Conservation (phyloP, 768 basidiomycete species). For the Boletellus ananas region DNA sequence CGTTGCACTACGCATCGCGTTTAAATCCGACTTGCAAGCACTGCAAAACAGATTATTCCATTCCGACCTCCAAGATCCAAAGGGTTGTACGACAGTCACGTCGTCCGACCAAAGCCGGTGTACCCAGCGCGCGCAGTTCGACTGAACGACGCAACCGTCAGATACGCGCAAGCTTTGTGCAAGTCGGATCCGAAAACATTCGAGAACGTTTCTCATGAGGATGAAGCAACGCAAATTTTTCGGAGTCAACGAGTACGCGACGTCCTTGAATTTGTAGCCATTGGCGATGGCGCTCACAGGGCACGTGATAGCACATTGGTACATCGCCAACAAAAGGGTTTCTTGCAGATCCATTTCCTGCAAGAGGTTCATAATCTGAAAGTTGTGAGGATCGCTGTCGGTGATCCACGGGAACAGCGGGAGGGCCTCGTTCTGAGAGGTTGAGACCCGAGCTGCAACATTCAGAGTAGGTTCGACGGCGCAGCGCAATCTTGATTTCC, state of each 20-base stretch:
- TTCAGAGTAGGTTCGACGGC: background rate
- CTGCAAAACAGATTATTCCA: conserved; percentile 8
- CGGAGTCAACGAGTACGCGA: background rate
- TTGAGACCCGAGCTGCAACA: background rate
- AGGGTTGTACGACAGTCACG: background rate
- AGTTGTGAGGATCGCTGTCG: conserved; percentile 9
- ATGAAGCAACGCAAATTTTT: conserved; percentile 7
- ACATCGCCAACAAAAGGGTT: conserved; percentile 8
- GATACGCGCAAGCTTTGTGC: background rate
- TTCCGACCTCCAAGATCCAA: background rate
- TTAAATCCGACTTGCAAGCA: background rate
- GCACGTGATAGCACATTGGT: background rate
- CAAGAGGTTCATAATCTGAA: conserved; percentile 17
- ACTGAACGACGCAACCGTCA: background rate
- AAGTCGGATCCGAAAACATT: background rate
- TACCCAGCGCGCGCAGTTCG: background rate
- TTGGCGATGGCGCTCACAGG: background rate
- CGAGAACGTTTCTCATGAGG: conserved; percentile 2
- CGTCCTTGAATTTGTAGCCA: conserved; percentile 1
- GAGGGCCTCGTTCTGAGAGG: background rate
- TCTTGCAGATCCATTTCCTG: background rate
- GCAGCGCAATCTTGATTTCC: background rate
- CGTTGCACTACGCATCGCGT: background rate
- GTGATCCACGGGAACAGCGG: background rate
- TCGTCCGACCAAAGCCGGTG: background rate